phyloP scores from a whole-genome alignment of 352 stramenopile species.

The Phytophthora pluvialis region DNA sequence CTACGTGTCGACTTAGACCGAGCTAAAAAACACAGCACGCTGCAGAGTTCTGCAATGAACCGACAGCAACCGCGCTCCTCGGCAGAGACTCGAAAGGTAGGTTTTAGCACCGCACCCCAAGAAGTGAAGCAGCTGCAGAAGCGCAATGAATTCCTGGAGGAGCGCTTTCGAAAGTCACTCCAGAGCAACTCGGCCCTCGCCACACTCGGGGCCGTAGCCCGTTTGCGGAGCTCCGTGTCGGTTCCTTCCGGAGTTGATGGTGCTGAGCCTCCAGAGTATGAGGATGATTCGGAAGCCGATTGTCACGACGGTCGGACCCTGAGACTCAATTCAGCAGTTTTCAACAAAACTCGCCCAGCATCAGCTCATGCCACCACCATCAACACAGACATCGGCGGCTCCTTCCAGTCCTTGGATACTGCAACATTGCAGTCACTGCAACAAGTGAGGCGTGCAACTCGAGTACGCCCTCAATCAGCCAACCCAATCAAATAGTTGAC shows the following conservation, averaged over 20 bases:
- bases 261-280: not conserved
- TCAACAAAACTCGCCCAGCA: conserved; percentile 15
- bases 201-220: conserved; percentile 27
- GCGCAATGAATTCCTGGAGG: conserved; percentile 68
- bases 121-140: conserved; percentile 62
- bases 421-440: conserved; percentile 54
- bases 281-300: conserved; percentile 6
- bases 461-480: conserved; percentile 57
- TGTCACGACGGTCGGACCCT: not conserved
- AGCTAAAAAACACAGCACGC: conserved; percentile 27
- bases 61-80: conserved; percentile 14
- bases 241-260: conserved; percentile 9
- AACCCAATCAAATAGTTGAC: conserved; percentile 17
- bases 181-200: conserved; percentile 21
- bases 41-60: conserved; percentile 29
- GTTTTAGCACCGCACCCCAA: conserved; percentile 21
- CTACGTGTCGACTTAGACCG: conserved; percentile 57
- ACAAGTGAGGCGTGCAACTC: conserved; percentile 44
- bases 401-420: conserved; percentile 42
- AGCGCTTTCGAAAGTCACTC: conserved; percentile 55
- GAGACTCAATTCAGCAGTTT: conserved; percentile 10
- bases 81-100: conserved; percentile 11
- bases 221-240: conserved; percentile 25
- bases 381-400: conserved; percentile 1
- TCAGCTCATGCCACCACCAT: conserved; percentile 21